These are phyloP conservation scores for Solanum peruvianum DNA, from an alignment of 257 asterid genomes.

Conservation along the genomic window DNA sequence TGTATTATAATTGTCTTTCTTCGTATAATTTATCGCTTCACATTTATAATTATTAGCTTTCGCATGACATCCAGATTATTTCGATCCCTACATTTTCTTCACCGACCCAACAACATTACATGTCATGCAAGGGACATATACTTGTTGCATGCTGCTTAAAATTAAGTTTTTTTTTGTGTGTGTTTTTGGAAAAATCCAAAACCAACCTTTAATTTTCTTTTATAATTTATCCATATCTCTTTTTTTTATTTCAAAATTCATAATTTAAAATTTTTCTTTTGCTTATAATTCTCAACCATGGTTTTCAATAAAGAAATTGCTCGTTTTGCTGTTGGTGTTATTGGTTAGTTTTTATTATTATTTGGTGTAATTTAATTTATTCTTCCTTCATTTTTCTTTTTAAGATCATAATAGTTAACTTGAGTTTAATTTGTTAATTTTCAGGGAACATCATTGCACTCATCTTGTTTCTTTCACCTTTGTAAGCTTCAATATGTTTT, in stretches of 20 bases:
- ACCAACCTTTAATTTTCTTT: neutral
- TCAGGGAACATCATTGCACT: slow-evolving; percentile 70
- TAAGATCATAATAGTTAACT: neutral
- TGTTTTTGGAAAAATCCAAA: neutral
- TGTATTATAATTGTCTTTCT: neutral
- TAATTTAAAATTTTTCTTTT: neutral
- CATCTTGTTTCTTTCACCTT: slow-evolving; percentile 54
- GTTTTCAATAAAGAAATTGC: neutral
- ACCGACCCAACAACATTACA: neutral
- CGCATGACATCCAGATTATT: accelerated
- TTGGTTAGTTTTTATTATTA: neutral
- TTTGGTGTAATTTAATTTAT: neutral
- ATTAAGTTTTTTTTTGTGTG: neutral
- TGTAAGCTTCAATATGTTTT: slow-evolving; percentile 37
- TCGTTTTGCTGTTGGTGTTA: neutral
- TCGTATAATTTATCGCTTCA: neutral
- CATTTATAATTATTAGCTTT: too few relatives aligned
- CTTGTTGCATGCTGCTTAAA: neutral
- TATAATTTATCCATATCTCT: neutral
- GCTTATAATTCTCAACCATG: neutral
- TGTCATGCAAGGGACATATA: neutral
- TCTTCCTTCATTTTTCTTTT: neutral
- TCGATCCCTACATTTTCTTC: neutral
- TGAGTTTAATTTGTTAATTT: slow-evolving; percentile 3
- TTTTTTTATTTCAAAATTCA: neutral